Conservation (phyloP, 164 flowering plant genomes). For the Aristolochia contorta region DNA sequence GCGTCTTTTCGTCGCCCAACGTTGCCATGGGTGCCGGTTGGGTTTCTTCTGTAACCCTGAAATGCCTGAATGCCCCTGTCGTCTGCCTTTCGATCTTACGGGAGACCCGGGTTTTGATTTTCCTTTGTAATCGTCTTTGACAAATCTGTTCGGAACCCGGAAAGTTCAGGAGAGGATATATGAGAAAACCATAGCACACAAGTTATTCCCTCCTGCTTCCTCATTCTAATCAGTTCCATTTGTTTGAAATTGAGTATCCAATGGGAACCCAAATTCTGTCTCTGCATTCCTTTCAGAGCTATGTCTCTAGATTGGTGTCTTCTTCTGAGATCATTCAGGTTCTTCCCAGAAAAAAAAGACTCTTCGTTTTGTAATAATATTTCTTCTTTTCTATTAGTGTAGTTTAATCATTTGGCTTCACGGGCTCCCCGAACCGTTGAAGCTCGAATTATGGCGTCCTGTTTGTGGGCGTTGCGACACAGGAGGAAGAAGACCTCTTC, state of each 20-base stretch:
- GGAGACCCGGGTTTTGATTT: too few relatives aligned
- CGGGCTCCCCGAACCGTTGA: slow-evolving; percentile 8
- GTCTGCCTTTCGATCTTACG: too few relatives aligned
- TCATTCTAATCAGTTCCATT: neutral
- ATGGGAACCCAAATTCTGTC: neutral
- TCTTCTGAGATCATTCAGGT: slow-evolving; percentile 53
- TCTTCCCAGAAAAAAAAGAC: slow-evolving; percentile 38
- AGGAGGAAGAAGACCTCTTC: slow-evolving; percentile 35
- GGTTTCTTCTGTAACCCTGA: too few relatives aligned
- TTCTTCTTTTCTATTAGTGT: slow-evolving; percentile 5
- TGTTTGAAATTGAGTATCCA: slow-evolving; percentile 20
- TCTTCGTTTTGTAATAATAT: slow-evolving; percentile 14
- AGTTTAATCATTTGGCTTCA: slow-evolving; percentile 1
- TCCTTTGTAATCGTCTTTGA: too few relatives aligned
- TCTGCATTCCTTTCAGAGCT: slow-evolving; percentile 19
- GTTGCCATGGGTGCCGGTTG: neutral
- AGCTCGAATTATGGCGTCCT: slow-evolving; percentile 26
- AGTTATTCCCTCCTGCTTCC: too few relatives aligned
- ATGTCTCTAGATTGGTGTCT: slow-evolving; percentile 63
- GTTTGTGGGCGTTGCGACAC: slow-evolving; percentile 40
- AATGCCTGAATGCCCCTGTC: too few relatives aligned
- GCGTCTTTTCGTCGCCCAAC: neutral
- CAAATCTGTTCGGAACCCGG: too few relatives aligned
- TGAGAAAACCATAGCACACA: too few relatives aligned
- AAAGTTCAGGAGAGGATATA: too few relatives aligned